These are phyloP conservation scores for Blastocystis sp. DNA, from an alignment of 352 stramenopile species.

Conservation along the genomic window DNA sequence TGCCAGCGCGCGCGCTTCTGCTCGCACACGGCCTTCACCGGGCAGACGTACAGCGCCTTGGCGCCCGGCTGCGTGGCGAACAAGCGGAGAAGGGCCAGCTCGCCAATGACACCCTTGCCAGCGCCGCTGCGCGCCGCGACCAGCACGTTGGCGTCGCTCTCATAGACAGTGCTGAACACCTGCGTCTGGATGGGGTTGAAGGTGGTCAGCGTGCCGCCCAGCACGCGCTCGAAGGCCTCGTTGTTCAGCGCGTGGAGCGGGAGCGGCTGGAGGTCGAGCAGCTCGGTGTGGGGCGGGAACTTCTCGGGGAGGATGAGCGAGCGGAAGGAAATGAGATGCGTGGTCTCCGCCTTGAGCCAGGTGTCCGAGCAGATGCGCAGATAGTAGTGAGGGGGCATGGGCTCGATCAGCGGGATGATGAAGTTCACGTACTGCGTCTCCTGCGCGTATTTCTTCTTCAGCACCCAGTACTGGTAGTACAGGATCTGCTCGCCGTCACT, in stretches of 20 bases:
- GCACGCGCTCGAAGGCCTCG: slow-evolving; percentile 85
- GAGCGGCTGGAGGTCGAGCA: slow-evolving; percentile 90
- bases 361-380: slow-evolving; percentile 89
- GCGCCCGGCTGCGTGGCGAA: slow-evolving; percentile 75
- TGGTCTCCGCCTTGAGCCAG: slow-evolving; percentile 89
- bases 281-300: slow-evolving; percentile 77
- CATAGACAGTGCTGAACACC: slow-evolving; percentile 91
- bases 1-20: slow-evolving; percentile 93
- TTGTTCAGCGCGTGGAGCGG: slow-evolving; percentile 88
- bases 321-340: slow-evolving; percentile 79
- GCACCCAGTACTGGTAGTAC: slow-evolving; percentile 84
- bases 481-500: slow-evolving; percentile 84
- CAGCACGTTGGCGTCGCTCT: slow-evolving; percentile 89
- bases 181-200: slow-evolving; percentile 97
- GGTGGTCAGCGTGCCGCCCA: slow-evolving; percentile 73
- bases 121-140: slow-evolving; percentile 89
- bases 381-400: slow-evolving; percentile 86
- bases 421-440: slow-evolving; percentile 79
- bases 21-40: slow-evolving; percentile 89
- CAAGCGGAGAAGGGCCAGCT: slow-evolving; percentile 93
- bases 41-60: slow-evolving; percentile 94
- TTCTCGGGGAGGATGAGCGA: slow-evolving; percentile 75
- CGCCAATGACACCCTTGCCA: slow-evolving; percentile 93
- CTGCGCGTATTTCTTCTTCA: slow-evolving; percentile 79
- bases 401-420: slow-evolving; percentile 90